Percentiles rank a stretch among this genome's conserved stretches.
Conservation (phyloP, 352 stramenopile species). For the Phytophthora palmivora region DNA sequence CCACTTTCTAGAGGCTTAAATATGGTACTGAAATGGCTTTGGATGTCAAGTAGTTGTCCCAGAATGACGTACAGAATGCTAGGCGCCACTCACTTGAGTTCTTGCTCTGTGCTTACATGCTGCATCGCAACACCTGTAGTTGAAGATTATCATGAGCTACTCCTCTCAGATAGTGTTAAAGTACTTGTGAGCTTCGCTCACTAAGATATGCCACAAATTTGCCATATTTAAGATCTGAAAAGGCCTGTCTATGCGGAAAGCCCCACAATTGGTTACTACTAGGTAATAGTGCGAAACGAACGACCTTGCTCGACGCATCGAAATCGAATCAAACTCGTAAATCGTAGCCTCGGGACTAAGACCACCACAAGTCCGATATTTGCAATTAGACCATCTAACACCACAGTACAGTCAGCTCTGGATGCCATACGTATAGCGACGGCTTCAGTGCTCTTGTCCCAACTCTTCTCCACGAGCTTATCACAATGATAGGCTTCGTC, state of each 20-base stretch:
- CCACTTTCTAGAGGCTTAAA: background rate
- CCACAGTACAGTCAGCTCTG: background rate
- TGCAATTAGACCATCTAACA: conserved; percentile 4
- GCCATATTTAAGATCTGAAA: background rate
- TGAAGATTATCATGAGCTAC: no score
- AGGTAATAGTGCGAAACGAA: conserved; percentile 10
- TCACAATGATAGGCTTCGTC: conserved; percentile 17
- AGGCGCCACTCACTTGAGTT: no score
- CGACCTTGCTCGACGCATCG: conserved; percentile 8
- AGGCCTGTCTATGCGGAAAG: background rate
- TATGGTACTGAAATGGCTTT: background rate
- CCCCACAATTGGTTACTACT: conserved; percentile 1
- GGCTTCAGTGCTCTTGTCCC: background rate
- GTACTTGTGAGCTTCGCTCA: no score
- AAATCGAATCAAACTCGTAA: conserved; percentile 10
- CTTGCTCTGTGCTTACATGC: no score
- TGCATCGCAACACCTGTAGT: no score
- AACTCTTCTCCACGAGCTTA: conserved; percentile 1
- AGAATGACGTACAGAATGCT: no score
- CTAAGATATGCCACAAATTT: background rate
- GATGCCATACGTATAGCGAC: conserved; percentile 4
- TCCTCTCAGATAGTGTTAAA: no score
- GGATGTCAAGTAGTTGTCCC: no score
- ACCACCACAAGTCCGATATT: conserved; percentile 13
- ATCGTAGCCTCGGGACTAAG: background rate